A percentile compares a stretch with the other conserved stretches of the same genome.
Conservation (phyloP, 1,284 basidiomycete genomes). For the Tilletia caries region DNA sequence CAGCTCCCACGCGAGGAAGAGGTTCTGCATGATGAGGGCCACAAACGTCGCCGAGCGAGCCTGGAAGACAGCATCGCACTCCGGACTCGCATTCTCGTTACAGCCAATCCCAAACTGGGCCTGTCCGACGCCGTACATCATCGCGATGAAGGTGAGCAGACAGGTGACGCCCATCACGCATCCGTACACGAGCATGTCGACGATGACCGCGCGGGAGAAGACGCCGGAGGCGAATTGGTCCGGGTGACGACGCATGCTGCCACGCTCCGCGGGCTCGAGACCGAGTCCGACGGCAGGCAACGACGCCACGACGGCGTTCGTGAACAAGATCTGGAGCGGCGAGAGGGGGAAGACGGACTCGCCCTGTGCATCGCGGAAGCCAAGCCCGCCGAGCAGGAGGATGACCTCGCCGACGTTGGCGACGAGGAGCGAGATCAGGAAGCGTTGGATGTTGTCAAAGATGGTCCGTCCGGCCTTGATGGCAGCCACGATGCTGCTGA, state of each 20-base stretch:
- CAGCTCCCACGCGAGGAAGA: constrained; percentile 45
- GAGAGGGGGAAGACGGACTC: constrained; percentile 44
- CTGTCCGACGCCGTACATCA: constrained; percentile 42
- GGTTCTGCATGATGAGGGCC: constrained; percentile 38
- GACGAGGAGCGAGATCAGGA: constrained; percentile 43
- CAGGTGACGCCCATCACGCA: constrained; percentile 41
- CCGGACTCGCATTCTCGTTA: constrained; percentile 25
- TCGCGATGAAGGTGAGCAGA: constrained; percentile 40
- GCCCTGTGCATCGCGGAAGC: constrained; percentile 36
- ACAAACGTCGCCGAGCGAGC: constrained; percentile 45
- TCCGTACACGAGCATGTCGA: constrained; percentile 46
- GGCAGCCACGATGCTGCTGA: constrained; percentile 43
- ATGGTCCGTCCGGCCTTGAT: constrained; percentile 43
- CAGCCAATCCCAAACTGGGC: constrained; percentile 29
- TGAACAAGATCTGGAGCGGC: constrained; percentile 44
- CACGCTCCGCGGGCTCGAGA: constrained; percentile 36
- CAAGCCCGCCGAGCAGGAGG: constrained; percentile 42
- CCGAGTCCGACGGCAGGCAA: constrained; percentile 47
- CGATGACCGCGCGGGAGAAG: constrained; percentile 38
- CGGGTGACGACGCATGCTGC: constrained; percentile 43
- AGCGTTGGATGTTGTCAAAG: constrained; percentile 49
- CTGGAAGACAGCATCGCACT: constrained; percentile 41
- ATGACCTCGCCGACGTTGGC: constrained; percentile 48
- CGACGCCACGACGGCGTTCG: constrained; percentile 43
- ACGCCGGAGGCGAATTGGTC: constrained; percentile 40